Conservation (phyloP, 2,329 filamentous ascomycete genomes). For the Cryphonectria nitschkei region DNA sequence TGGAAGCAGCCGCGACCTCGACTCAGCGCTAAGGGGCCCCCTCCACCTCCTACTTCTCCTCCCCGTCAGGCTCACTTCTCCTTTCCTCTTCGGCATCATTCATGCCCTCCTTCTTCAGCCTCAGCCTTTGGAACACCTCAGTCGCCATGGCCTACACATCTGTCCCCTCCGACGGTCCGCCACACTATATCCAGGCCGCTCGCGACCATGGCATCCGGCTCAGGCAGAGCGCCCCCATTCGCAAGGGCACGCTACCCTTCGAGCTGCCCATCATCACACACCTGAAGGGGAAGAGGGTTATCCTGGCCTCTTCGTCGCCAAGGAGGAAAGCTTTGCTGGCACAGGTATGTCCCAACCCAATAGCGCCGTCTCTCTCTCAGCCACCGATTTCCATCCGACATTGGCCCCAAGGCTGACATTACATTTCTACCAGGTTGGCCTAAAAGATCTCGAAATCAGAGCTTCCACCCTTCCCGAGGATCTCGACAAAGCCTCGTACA, state of each 20-base stretch:
- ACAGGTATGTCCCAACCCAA: conserved; percentile 51
- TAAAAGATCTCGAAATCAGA: conserved; percentile 79
- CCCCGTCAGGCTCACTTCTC: neutral
- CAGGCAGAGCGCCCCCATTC: conserved; percentile 44
- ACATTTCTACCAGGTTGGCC: conserved; percentile 64
- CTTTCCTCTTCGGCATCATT: neutral
- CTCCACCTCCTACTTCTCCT: neutral
- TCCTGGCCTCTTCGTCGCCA: conserved; percentile 89
- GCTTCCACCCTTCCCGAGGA: conserved; percentile 86
- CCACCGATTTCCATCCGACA: neutral
- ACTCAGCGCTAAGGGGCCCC: neutral
- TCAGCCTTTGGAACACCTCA: conserved; percentile 11
- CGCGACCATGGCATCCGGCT: conserved; percentile 43
- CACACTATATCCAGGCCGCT: conserved; percentile 49
- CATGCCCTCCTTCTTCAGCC: conserved; percentile 10
- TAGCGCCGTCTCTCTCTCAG: neutral
- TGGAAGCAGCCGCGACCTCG: neutral
- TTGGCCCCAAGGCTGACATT: neutral
- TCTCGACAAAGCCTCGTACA: conserved; percentile 73
- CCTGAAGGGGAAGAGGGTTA: conserved; percentile 77
- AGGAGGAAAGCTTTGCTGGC: conserved; percentile 80
- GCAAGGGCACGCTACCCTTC: conserved; percentile 66
- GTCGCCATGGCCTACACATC: conserved; percentile 28
- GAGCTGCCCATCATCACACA: conserved; percentile 78
- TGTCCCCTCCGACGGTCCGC: conserved; percentile 46